phyloP scores from a whole-genome alignment of 148 eudicot genomes.

The Pharnaceum exiguum region DNA sequence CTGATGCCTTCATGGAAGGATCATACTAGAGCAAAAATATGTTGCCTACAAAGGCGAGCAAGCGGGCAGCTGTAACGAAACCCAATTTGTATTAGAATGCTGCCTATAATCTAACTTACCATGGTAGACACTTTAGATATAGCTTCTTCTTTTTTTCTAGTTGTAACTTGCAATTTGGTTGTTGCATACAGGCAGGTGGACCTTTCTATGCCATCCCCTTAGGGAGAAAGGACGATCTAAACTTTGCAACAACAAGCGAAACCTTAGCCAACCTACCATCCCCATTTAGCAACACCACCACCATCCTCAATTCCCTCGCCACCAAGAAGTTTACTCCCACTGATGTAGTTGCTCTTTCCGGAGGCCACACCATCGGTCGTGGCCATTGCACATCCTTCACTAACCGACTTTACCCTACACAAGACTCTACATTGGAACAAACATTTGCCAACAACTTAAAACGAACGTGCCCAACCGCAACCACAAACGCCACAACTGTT shows the following conservation, averaged over 20 bases:
- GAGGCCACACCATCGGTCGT: conserved; percentile 45
- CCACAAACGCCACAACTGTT: conserved; percentile 23
- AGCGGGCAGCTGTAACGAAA: too few species aligned
- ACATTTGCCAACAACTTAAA: conserved; percentile 27
- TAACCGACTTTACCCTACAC: conserved; percentile 31
- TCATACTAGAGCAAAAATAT: too few species aligned
- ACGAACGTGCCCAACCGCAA: conserved; percentile 25
- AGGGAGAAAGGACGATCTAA: conserved; percentile 24
- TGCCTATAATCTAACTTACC: too few species aligned
- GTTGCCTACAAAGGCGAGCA: too few species aligned
- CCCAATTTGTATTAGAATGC: too few species aligned
- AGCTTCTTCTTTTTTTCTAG: too few species aligned
- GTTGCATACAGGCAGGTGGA: conserved; percentile 30
- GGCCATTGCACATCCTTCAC: conserved; percentile 35
- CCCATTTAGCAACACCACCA: conserved; percentile 17
- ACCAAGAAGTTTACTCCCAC: conserved; percentile 24
- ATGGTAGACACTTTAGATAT: too few species aligned
- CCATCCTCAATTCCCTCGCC: conserved; percentile 16
- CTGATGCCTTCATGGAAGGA: too few species aligned
- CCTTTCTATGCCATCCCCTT: conserved; percentile 28
- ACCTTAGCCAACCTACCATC: conserved; percentile 25
- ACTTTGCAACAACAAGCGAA: conserved; percentile 5
- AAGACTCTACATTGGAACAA: conserved; percentile 30
- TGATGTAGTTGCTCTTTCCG: conserved; percentile 44
- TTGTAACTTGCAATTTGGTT: too few species aligned